Base-by-base conservation (phyloP, 2,329 filamentous ascomycete species). In the Dactylellina cionopaga region DNA sequence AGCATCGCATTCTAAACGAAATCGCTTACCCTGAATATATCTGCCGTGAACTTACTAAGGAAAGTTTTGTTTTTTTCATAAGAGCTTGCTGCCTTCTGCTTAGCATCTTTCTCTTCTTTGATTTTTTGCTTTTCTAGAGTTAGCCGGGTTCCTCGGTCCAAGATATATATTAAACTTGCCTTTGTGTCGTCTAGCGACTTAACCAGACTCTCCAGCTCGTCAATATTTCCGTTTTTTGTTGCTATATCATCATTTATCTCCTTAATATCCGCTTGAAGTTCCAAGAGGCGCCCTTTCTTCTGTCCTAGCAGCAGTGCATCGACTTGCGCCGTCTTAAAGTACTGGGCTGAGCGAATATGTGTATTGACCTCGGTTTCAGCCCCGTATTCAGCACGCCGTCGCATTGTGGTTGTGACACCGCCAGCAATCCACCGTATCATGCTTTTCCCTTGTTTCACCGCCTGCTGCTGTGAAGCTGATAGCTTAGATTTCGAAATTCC, bases 291-390 rank as follows among this genome's bases (percentile, higher is more conserved):
- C 13, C 83, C 82, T 69, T 87, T 83, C 13, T 95, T 79, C 7
- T 55, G 88, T 84, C 11, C 81, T 80, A 78, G 90, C 33, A 82
- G 76, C 10, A 78, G 78, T 17, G 75, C 71, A 78, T 96, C 91
- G 5, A 92, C 85, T 2, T 91, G 89, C 73, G 91, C 88, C 46
- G 92, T 88, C 0, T 89, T 92, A 88, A 95, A 97, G 77, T 86
- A 86, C 33, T 79, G 82, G 3, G 92, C 92, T 1, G 80, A 81
- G 13, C 80, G 83, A 11, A 97, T 81, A 59, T 83, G 82, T 19
- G 84, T 83, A 0, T 90, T 92, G 0, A 91, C 92, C 49, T 86
- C 87, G 11, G 90, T 92, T 49, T 85, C 82, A 1, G 88, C 85
- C 1, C 92, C 92, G 80, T 97, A 97, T 79, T 98, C 94, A 75